Base-by-base conservation (phyloP, 257 asterid genomes). In the Salvia rosmarinus region DNA sequence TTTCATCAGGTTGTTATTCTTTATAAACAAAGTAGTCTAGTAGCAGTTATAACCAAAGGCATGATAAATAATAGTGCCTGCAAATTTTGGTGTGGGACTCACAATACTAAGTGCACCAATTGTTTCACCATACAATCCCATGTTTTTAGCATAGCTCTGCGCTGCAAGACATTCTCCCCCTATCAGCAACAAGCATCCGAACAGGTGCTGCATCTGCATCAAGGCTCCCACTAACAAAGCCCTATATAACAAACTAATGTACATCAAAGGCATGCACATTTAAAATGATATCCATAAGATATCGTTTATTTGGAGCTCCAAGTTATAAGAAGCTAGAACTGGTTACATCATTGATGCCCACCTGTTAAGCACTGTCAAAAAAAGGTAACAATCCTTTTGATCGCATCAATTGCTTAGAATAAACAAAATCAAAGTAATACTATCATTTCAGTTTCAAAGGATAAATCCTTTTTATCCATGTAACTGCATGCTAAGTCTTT, bases 291-390 rank as follows among this genome's bases (percentile, higher is more conserved):
- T 21, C 6, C 64, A 39, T 47, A 68, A 70, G 59, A 30, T n/a
- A 13, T 20, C 37, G n/a, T 32, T 42, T 17, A 63, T 47, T 44
- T 64, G 30, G 42, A 13, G 50, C 17, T 70, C 35, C 61, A 25
- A 23, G 23, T 47, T 30, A 49, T 30, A 8, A 14, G 21, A 66
- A 60, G 51, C 67, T 49, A 16, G n/a, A n/a, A n/a, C 40, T 1
- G 35, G 7, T 13, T 25, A 43, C 37, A 67, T 57, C 72, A 58
- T 46, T 37, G 14, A 50, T 13, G 39, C 65, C 57, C 63, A 90
- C 97, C 90, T 90, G 97, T 64, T 90, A 90, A 40, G 97, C 97
- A 78, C 97, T 90, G 78, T 90, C 96, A 56, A 90, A 88, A 86
- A 88, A 90, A 30, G 94, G 97, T 28, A 90, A 72, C 78, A 90